phyloP scores from a whole-genome alignment of 805 yeast genomes.

The Barnettozyma wickerhamii region DNA sequence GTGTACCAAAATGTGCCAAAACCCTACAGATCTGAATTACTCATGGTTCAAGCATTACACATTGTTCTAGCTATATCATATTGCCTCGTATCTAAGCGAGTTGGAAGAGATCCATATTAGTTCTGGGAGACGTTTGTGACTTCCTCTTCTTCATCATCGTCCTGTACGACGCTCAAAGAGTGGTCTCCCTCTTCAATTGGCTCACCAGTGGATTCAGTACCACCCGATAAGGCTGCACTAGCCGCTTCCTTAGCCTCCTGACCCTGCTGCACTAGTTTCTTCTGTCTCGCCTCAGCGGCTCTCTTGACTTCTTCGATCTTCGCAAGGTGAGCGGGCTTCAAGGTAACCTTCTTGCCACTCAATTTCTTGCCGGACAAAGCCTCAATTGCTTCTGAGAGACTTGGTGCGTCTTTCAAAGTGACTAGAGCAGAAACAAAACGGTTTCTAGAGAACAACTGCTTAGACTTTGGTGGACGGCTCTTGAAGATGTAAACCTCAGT shows the following conservation, averaged over 20 bases:
- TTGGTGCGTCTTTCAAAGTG: slow-evolving; percentile 39
- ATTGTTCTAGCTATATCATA: too few relatives aligned
- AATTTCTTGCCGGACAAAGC: slow-evolving; percentile 34
- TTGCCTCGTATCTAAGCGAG: too few relatives aligned
- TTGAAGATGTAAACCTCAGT: slow-evolving; percentile 44
- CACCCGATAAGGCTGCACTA: slow-evolving; percentile 3
- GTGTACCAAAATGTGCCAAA: too few relatives aligned
- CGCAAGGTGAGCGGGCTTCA: slow-evolving; percentile 37
- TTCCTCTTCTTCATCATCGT: slow-evolving; percentile 3
- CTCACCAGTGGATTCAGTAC: background rate
- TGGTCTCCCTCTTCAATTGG: background rate
- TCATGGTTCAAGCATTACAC: too few relatives aligned
- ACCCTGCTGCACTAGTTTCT: slow-evolving; percentile 12
- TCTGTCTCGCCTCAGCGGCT: slow-evolving; percentile 28
- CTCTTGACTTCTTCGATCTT: slow-evolving; percentile 42
- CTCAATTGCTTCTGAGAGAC: slow-evolving; percentile 39
- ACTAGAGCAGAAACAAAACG: slow-evolving; percentile 48
- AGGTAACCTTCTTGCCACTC: slow-evolving; percentile 30
- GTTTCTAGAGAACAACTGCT: slow-evolving; percentile 27
- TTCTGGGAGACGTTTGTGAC: background rate
- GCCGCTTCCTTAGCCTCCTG: slow-evolving; percentile 15
- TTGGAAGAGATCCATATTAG: too few relatives aligned
- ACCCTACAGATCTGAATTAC: too few relatives aligned
- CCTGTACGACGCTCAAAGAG: background rate
- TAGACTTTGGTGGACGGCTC: slow-evolving; percentile 26